Percentiles rank a stretch among this genome's conserved stretches.
These are phyloP conservation scores for Yamadazyma scolyti DNA, from an alignment of 805 yeast species.

Conservation along the genomic window DNA sequence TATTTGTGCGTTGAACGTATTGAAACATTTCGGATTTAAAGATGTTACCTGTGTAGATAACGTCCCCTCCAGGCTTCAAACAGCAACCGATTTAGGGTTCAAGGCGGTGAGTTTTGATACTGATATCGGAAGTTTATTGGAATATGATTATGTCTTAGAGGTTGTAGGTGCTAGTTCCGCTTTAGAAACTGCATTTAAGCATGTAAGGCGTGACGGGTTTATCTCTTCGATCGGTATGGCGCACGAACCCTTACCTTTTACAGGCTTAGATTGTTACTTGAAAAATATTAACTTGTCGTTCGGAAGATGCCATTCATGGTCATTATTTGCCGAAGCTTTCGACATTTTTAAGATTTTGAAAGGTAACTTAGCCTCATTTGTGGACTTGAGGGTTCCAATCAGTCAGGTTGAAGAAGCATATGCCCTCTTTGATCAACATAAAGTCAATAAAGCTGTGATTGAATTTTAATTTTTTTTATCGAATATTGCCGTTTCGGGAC, in stretches of 20 bases:
- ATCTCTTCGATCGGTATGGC: slow-evolving; percentile 60
- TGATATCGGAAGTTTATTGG: slow-evolving; percentile 24
- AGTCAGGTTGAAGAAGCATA: slow-evolving; percentile 46
- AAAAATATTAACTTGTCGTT: slow-evolving; percentile 56
- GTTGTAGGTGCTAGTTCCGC: slow-evolving; percentile 57
- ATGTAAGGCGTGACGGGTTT: slow-evolving; percentile 55
- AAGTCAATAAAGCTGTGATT: slow-evolving; percentile 55
- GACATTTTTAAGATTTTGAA: slow-evolving; percentile 43
- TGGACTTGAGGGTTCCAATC: slow-evolving; percentile 45
- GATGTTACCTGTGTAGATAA: slow-evolving; percentile 47
- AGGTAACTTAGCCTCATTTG: slow-evolving; percentile 45
- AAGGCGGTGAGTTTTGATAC: slow-evolving; percentile 41
- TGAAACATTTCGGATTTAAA: slow-evolving; percentile 42
- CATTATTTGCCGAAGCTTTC: slow-evolving; percentile 51
- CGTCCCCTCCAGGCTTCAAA: slow-evolving; percentile 43
- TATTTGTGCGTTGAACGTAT: slow-evolving; percentile 45
- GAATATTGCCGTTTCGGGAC: too few relatives aligned
- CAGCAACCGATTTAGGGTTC: slow-evolving; percentile 44
- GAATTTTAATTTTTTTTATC: too few relatives aligned
- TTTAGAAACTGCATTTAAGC: slow-evolving; percentile 46
- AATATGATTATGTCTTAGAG: slow-evolving; percentile 58
- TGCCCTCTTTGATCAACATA: slow-evolving; percentile 49
- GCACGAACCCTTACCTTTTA: slow-evolving; percentile 53
- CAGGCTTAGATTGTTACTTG: slow-evolving; percentile 54
- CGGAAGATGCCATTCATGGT: slow-evolving; percentile 62